These are phyloP conservation scores for Pythium sukuiense DNA, from an alignment of 352 stramenopile genomes.

Conservation along the genomic window DNA sequence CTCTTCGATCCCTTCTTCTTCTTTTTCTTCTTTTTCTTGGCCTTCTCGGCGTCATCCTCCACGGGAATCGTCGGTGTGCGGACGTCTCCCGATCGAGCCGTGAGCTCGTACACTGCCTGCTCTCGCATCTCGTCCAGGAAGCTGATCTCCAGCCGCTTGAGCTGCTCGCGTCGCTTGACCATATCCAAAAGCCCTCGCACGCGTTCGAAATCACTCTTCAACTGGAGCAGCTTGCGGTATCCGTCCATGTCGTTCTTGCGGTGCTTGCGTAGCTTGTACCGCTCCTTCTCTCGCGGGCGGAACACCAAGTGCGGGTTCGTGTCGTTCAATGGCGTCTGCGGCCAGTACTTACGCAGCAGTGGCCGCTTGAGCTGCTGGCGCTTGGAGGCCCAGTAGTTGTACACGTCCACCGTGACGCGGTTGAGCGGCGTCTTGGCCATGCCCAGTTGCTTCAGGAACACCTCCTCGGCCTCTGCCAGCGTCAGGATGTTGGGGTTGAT, in stretches of 20 bases:
- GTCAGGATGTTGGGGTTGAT: conserved; percentile 81
- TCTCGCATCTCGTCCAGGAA: conserved; percentile 73
- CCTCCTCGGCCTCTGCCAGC: conserved; percentile 67
- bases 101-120: conserved; percentile 69
- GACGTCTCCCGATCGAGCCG: conserved; percentile 36
- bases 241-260: conserved; percentile 96
- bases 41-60: conserved; percentile 50
- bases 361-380: conserved; percentile 91
- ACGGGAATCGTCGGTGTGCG: conserved; percentile 54
- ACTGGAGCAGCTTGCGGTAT: conserved; percentile 92
- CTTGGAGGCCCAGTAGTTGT: conserved; percentile 97
- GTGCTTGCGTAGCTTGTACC: conserved; percentile 96
- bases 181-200: conserved; percentile 83
- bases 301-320: conserved; percentile 99
- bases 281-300: conserved; percentile 95
- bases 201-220: conserved; percentile 93
- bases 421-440: conserved; percentile 77
- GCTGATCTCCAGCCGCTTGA: conserved; percentile 81
- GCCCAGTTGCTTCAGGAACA: conserved; percentile 62
- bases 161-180: conserved; percentile 83
- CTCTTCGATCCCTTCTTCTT: conserved; percentile 41
- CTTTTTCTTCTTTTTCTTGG: conserved; percentile 77
- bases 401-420: conserved; percentile 79
- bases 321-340: conserved; percentile 94
- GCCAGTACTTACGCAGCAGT: conserved; percentile 95